Conservation (phyloP, 306 rosid species). For the Coriaria nepalensis region DNA sequence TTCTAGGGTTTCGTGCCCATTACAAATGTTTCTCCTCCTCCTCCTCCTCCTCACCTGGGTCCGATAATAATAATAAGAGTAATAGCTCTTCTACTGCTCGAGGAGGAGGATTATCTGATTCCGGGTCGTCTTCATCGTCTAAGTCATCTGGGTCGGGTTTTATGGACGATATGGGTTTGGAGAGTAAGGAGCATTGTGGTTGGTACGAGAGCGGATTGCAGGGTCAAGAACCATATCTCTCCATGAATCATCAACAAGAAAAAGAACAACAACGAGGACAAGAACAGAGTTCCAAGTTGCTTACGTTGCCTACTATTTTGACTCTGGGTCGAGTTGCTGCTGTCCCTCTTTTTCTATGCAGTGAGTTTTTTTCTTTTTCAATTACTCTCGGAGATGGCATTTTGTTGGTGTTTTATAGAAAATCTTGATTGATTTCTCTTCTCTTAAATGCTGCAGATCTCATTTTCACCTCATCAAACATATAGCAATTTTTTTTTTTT, state of each 20-base stretch:
- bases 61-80: background rate
- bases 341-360: conserved; percentile 61
- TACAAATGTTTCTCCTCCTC: conserved; percentile 8
- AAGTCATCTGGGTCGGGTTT: conserved; percentile 23
- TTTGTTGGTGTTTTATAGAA: background rate
- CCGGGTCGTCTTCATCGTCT: background rate
- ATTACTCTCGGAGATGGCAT: conserved; percentile 10
- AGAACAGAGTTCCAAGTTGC: conserved; percentile 42
- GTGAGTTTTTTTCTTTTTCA: conserved; percentile 24
- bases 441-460: conserved; percentile 20
- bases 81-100: conserved; percentile 5
- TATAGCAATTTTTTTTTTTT: too few species aligned
- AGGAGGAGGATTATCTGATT: conserved; percentile 17
- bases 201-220: conserved; percentile 22
- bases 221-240: conserved; percentile 15
- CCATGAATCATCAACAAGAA: conserved; percentile 14
- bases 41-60: too few species aligned
- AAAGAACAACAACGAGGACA: conserved; percentile 11
- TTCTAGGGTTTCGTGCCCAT: conserved; percentile 20
- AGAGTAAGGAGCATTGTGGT: conserved; percentile 26
- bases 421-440: too few species aligned
- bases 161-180: conserved; percentile 42
- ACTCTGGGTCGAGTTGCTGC: conserved; percentile 93
- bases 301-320: conserved; percentile 75
- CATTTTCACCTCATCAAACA: too few species aligned